Base-by-base conservation (phyloP, 2,329 filamentous ascomycete genomes). In the Monosporascus sp. region DNA sequence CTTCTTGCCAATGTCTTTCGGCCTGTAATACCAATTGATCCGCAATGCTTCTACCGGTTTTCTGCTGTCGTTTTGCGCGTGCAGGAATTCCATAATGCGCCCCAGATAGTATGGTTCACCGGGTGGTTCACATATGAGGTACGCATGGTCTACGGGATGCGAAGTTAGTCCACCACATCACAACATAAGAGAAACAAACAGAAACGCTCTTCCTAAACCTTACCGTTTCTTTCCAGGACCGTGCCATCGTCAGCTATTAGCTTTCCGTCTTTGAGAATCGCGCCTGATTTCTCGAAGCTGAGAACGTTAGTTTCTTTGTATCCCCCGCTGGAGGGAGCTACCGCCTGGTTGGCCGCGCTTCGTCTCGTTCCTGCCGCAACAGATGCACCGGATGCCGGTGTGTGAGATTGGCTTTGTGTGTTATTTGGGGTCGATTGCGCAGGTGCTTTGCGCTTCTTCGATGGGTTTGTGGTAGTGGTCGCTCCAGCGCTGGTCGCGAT, bases 1-100 rank as follows among this genome's bases (percentile, higher is more conserved):
- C 74, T 92, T 94, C 63, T 92, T 90, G 61, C 90, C 90, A 67
- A 97, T 96, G 73, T 99, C 94, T 72, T 94, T 91, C 53, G 94
- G 93, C 41, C 94, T 86, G 71, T 97, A 97, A 73, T 93, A 97
- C 94, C 94, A 99, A 75, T 99, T 99, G 67, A 97, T 89, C 62
- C 92, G 87, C 64, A 99, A 73, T 43, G 90, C 85, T 68, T 97
- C 93, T 59, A 99, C 85, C 1, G 88, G 86, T 55, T 85, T 83
- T 52, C 78, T 80, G 37, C 78, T 74, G 69, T 92, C 83, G 66
- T 93, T 91, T 64, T 92, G 85, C 66, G 81, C 76, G 66, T 96
- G 91, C 64, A 97, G 77, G 69, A 97, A 97, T 71, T 99, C 93
- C 94, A 99, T 99, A 70, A 99, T 94, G 63, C 94, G 90, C 59